Evolutionary conservation across 306 rosid genomes (phyloP), one percentile per base, ranked within the genome.

Genomic region (Benincasa hispida): DNA sequence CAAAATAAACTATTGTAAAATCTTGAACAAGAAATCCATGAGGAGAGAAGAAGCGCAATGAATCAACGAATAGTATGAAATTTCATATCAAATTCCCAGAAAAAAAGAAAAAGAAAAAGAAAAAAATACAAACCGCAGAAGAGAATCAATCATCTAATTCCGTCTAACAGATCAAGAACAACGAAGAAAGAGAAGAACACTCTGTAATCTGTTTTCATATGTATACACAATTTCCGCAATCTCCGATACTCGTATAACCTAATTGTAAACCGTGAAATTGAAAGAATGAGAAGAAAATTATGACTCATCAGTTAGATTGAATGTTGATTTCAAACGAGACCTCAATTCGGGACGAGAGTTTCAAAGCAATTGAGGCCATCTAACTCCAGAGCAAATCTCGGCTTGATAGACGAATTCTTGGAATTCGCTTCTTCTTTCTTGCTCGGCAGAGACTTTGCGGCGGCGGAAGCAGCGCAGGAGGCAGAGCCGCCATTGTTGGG

Each of bases 281-380:
- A 48, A 66, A 66, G 73, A 39, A 39, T n/a, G 10, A 10, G n/a
- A 37, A 35, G 9, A 62, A 7, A 32, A 45, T 0, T 12, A 10
- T 45, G n/a, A n/a, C n/a, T n/a, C n/a, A 45, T 35, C 2, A 65
- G 9, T 35, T 18, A 11, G 3, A 39, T 18, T 18, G 73, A 65
- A 68, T 6, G n/a, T 14, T 14, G 24, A 41, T 4, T 41, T 41
- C 8, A 41, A 6, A 1, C 0, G 28, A 66, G 27, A 65, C 51
- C 19, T 74, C 76, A 81, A 37, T 39, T 41, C 9, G 39, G 41
- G 77, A 78, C 85, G 14, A 83, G 19, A 65, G 89, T 81, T 75
- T 86, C 89, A 22, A 86, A 86, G 32, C 85, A 86, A 77, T 86
- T 50, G 68, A 86, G 79, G 17, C 89, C 89, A 41, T 86, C 89